Base-by-base conservation (phyloP, 1,139 yeast genomes). In the Yamadazyma membranifaciens region DNA sequence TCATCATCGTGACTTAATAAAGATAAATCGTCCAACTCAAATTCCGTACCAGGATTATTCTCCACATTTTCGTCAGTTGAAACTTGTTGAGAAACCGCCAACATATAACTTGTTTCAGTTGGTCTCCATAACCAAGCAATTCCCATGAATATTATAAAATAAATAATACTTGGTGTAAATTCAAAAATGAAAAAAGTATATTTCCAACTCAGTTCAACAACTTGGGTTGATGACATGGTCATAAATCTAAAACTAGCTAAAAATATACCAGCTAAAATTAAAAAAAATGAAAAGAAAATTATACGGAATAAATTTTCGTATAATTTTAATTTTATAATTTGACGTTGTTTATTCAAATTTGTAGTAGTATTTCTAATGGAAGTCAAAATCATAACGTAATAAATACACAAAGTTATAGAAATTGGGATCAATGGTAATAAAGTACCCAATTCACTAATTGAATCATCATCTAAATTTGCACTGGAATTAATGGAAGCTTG, bases 101-200 rank as follows among this genome's bases (percentile, higher is more conserved):
- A 78, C 79, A 95, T 83, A 56, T 91, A 85, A 49, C 96, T 89
- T 33, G 96, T 88, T 54, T 87, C 95, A 0, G 98, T 91, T 37
- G 98, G 98, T 63, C 98, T 81, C 98, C 98, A 94, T 49, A 92
- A 78, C 72, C 89, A 82, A 10, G 96, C 87, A 51, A 94, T 74
- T 6, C 91, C 80, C 57, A 86, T 77, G 61, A 92, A 91, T 36
- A 91, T 91, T 36, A 83, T 64, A 58, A 86, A 88, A 65, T 88
- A 94, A 12, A 91, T 84, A 35, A 88, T 77, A 45, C 95, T 83
- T 31, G 97, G 95, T 96, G 98, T 89, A 66, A 95, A 94, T 53
- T 92, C 97, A 39, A 85, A 77, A 43, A 89, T 64, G 58, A 94
- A 89, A 71, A 87, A 91, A 49, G 95, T 81, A 30, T 88, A 79